Base-by-base conservation (phyloP, 2,329 filamentous ascomycete genomes). In the Claviceps pusilla region DNA sequence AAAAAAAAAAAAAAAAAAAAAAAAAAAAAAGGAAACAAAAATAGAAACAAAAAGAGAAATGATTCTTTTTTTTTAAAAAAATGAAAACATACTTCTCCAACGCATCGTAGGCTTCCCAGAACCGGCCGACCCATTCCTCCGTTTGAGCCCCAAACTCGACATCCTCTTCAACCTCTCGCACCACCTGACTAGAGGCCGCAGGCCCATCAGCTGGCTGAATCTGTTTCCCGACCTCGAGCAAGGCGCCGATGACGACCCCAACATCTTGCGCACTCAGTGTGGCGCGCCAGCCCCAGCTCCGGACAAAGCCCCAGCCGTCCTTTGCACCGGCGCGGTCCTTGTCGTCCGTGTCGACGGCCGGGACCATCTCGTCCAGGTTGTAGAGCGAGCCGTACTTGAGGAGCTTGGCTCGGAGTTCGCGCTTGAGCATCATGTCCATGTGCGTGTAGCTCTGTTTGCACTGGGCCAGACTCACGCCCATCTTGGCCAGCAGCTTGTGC, bases 391-490 rank as follows among this genome's bases (percentile, higher is more conserved):
- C 90, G 65, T 95, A 97, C 63, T 91, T 91, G 24, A 96, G 76
- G 1, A 98, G 76, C 56, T 94, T 88, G 50, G 87, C 81, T 46
- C 91, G 83, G 35, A 97, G 72, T 35, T 88, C 87, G 5, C 88
- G 84, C 70, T 97, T 98, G 39, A 98, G 74, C 68, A 95, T 84
- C 83, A 96, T 94, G 69, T 97, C 91, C 90, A 98, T 97, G 68
- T 98, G 93, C 0, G 89, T 89, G 66, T 97, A 98, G 65, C 83
- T 91, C 69, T 97, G 93, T 63, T 89, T 90, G 71, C 90, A 95
- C 70, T 98, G 91, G 5, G 85, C 86, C 42, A 97, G 74, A 64
- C 88, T 95, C 54, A 98, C 87, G 37, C 93, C 93, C 91, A 98
- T 98, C 69, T 97, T 98, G 47, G 93, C 93, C 3, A 98, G 77